Evolutionary conservation across 2,329 filamentous ascomycete genomes (phyloP).

Genomic region (Plenodomus tracheiphilus): DNA sequence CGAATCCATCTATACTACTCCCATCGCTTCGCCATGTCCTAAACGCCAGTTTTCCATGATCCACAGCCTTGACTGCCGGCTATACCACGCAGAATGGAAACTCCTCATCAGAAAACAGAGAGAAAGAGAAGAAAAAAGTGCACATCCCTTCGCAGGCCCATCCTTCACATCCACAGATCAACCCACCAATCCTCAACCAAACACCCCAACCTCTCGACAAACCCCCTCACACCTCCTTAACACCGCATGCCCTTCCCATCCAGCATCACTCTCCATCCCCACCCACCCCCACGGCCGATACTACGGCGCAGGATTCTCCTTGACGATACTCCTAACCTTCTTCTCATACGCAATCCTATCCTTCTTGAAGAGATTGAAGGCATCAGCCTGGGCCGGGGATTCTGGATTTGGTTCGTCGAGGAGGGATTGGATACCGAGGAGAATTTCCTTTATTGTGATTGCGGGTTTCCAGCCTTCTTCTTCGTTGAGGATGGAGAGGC

Average conservation of each 20-base stretch:
- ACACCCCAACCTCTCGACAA: background rate
- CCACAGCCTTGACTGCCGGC: background rate
- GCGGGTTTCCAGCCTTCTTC: slow-evolving; percentile 98
- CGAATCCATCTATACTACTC: too few species aligned
- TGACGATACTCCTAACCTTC: slow-evolving; percentile 82
- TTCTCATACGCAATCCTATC: slow-evolving; percentile 86
- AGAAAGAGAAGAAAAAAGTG: background rate
- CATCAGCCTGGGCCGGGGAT: slow-evolving; percentile 93
- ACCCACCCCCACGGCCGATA: background rate
- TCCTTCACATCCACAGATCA: background rate
- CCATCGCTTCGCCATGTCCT: background rate
- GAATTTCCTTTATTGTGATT: slow-evolving; percentile 97
- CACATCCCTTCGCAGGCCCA: background rate
- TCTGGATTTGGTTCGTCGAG: slow-evolving; percentile 97
- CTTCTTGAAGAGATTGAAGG: slow-evolving; percentile 95
- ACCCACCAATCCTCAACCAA: background rate
- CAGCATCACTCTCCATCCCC: background rate
- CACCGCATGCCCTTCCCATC: background rate
- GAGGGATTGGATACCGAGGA: slow-evolving; percentile 92
- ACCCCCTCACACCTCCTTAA: background rate
- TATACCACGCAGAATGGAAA: background rate
- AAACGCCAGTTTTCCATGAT: background rate
- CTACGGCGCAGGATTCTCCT: slow-evolving; percentile 80
- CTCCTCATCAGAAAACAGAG: too few species aligned
- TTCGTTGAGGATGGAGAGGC: slow-evolving; percentile 95